Evolutionary conservation across 371 early-diverging fungal species (phyloP).

Genomic region (Smittium mucronatum): DNA sequence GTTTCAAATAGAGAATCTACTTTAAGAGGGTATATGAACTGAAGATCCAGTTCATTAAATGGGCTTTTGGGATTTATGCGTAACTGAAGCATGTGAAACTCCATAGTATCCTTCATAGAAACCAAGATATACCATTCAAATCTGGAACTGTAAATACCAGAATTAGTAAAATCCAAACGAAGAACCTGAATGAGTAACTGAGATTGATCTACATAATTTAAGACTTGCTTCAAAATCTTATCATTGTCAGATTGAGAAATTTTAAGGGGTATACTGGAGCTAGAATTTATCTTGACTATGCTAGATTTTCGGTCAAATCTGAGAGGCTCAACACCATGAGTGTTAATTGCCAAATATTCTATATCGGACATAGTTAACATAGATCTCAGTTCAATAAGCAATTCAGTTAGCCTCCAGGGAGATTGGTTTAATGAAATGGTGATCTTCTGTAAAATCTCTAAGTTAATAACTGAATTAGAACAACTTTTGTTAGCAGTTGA

Average conservation of each 20-base stretch:
- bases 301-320: neutral
- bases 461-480: constrained; percentile 1
- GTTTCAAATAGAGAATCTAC: constrained; percentile 29
- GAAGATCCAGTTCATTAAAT: constrained; percentile 16
- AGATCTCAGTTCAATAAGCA: constrained; percentile 30
- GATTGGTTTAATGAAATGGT: constrained; percentile 27
- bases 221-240: constrained; percentile 19
- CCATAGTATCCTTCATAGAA: constrained; percentile 27
- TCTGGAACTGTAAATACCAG: neutral
- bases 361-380: constrained; percentile 26
- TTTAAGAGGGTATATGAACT: constrained; percentile 23
- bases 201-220: neutral
- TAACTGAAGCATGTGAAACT: constrained; percentile 25
- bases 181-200: neutral
- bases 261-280: constrained; percentile 27
- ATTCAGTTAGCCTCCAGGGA: constrained; percentile 27
- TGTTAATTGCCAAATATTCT: constrained; percentile 18
- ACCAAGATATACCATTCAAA: constrained; percentile 30
- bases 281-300: constrained; percentile 13
- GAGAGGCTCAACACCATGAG: constrained; percentile 6
- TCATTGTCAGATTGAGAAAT: constrained; percentile 26
- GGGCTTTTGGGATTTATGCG: constrained; percentile 18
- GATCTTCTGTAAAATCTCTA: constrained; percentile 21
- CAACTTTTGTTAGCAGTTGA: constrained; percentile 17
- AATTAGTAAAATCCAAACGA: neutral